phyloP scores from a whole-genome alignment of 2,329 filamentous ascomycete species.

The Shiraia sp. region DNA sequence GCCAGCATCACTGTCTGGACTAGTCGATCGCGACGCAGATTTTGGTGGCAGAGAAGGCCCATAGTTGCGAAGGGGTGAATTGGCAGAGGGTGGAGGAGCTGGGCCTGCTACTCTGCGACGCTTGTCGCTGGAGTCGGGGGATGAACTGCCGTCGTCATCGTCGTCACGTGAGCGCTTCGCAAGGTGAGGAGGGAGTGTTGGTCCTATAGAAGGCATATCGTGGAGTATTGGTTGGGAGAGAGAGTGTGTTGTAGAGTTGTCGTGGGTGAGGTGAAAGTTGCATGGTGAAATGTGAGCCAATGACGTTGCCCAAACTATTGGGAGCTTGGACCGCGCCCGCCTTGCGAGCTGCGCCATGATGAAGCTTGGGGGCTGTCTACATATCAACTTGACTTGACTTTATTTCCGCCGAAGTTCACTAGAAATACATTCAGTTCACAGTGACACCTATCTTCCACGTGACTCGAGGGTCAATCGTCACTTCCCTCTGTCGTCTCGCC shows the following conservation, averaged over 20 bases:
- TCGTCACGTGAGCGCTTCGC: slow-evolving; percentile 56
- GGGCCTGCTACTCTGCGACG: slow-evolving; percentile 59
- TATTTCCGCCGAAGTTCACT: too few species aligned
- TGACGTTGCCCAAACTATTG: too few species aligned
- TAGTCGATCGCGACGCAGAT: slow-evolving; percentile 25
- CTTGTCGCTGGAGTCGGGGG: slow-evolving; percentile 52
- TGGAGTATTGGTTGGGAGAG: slow-evolving; percentile 13
- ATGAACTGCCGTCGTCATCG: slow-evolving; percentile 46
- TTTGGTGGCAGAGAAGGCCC: slow-evolving; percentile 59
- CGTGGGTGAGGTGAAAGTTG: slow-evolving; percentile 1
- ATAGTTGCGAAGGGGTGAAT: slow-evolving; percentile 44
- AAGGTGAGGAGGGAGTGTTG: slow-evolving; percentile 69
- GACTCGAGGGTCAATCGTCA: too few species aligned
- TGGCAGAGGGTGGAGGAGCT: slow-evolving; percentile 53
- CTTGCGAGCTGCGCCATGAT: too few species aligned
- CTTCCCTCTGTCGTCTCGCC: too few species aligned
- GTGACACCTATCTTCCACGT: too few species aligned
- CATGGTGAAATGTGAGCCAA: slow-evolving; percentile 4
- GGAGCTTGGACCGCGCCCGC: too few species aligned
- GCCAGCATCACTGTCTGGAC: slow-evolving; percentile 31
- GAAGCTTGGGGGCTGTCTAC: too few species aligned
- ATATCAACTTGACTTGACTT: too few species aligned
- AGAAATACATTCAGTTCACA: too few species aligned
- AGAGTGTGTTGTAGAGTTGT: slow-evolving; percentile 18
- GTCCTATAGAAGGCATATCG: slow-evolving; percentile 70